Evolutionary conservation across 2,329 filamentous ascomycete species (phyloP).

Genomic region (Colletotrichum limetticola): DNA sequence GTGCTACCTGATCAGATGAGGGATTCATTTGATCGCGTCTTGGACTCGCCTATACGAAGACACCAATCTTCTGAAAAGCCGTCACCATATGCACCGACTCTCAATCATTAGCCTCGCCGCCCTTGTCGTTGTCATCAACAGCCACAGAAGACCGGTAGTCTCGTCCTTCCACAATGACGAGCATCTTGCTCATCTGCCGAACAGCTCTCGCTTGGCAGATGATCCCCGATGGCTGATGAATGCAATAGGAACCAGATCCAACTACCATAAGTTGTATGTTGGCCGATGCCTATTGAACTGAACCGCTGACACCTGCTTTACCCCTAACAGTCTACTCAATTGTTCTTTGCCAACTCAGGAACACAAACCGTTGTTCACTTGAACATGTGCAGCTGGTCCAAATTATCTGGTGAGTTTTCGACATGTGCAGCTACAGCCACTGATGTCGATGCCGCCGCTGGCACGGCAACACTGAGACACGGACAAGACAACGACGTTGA

Average conservation of each 20-base stretch:
- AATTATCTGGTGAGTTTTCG: background rate
- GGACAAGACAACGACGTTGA: background rate
- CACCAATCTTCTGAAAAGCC: background rate
- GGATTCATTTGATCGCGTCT: background rate
- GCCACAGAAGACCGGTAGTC: background rate
- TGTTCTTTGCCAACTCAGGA: background rate
- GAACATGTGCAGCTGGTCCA: background rate
- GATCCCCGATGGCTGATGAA: background rate
- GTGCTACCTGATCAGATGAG: background rate
- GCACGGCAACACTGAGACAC: constrained; percentile 4
- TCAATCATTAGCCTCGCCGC: background rate
- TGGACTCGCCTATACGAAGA: background rate
- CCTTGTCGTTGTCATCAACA: background rate
- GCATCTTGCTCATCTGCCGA: background rate
- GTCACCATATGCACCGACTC: background rate
- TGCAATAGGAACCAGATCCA: background rate
- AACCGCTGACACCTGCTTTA: background rate
- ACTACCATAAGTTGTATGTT: background rate
- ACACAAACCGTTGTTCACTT: background rate
- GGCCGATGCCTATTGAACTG: background rate
- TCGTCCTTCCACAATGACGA: background rate
- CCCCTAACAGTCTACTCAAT: background rate
- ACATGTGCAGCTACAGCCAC: background rate
- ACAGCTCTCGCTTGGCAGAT: background rate
- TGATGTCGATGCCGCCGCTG: constrained; percentile 5